phyloP scores from a whole-genome alignment of 2,329 filamentous ascomycete species.

The Exophiala sideris region DNA sequence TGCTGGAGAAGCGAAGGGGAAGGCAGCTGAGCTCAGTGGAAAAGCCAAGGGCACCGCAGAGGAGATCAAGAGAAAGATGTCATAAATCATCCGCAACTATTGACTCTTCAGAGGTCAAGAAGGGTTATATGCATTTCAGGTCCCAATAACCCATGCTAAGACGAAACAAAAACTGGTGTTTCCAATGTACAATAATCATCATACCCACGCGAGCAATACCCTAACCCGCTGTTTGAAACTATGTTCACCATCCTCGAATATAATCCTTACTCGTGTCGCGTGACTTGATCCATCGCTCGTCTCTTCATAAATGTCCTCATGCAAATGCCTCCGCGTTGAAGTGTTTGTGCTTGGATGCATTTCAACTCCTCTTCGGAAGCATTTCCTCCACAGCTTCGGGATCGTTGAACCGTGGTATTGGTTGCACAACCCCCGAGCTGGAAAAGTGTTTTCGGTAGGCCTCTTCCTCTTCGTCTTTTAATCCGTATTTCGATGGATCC shows the following conservation, averaged over 20 bases:
- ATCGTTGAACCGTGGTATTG: constrained; percentile 8
- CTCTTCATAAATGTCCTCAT: too few relatives aligned
- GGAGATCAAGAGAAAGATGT: constrained; percentile 33
- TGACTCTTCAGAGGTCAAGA: neutral
- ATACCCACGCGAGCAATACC: too few relatives aligned
- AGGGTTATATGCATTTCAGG: neutral
- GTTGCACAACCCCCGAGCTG: constrained; percentile 3
- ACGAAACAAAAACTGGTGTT: constrained; percentile 13
- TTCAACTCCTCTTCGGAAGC: neutral
- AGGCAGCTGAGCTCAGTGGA: constrained; percentile 22
- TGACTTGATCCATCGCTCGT: too few relatives aligned
- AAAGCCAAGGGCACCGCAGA: constrained; percentile 34
- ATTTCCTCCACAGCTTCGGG: neutral
- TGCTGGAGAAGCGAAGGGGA: constrained; percentile 32
- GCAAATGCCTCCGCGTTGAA: too few relatives aligned
- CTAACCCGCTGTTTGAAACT: too few relatives aligned
- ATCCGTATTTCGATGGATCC: constrained; percentile 53
- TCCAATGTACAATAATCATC: constrained; percentile 19
- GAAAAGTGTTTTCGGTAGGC: constrained; percentile 36
- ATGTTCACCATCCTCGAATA: too few relatives aligned
- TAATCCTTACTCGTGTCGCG: too few relatives aligned
- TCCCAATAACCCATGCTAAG: too few relatives aligned
- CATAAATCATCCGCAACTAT: constrained; percentile 2
- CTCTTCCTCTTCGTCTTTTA: constrained; percentile 43
- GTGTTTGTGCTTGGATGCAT: neutral